Conservation (phyloP, 1,284 basidiomycete genomes). For the Fomitiporia mediterranea region DNA sequence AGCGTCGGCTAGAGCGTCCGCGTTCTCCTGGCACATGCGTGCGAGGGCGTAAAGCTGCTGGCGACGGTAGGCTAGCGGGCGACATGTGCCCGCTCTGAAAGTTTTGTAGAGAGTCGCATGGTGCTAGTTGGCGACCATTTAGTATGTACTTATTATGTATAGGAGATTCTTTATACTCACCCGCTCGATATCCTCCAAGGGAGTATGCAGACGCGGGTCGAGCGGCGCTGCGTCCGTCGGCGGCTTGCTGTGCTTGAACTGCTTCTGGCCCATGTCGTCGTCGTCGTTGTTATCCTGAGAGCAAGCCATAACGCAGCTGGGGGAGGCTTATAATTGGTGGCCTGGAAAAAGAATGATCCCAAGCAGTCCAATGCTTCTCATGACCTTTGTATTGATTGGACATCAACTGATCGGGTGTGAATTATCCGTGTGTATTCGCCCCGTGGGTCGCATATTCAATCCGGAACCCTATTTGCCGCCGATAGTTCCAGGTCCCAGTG, state of each 20-base stretch:
- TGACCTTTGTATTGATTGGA: too few species aligned
- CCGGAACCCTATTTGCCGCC: too few species aligned
- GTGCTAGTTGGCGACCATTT: conserved; percentile 30
- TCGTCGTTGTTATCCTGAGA: not conserved
- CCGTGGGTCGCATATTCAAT: too few species aligned
- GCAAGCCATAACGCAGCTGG: not conserved
- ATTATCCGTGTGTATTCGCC: too few species aligned
- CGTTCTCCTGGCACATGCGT: conserved; percentile 58
- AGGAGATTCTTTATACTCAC: not conserved
- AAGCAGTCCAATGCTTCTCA: too few species aligned
- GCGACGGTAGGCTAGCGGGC: conserved; percentile 50
- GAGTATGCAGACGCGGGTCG: not conserved
- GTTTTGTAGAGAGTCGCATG: conserved; percentile 41
- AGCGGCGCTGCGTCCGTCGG: not conserved
- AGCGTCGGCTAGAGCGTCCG: conserved; percentile 42
- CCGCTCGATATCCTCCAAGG: conserved; percentile 1
- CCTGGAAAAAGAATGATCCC: not conserved
- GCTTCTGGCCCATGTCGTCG: not conserved
- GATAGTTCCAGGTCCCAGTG: too few species aligned
- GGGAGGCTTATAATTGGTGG: not conserved
- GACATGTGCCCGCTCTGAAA: conserved; percentile 49
- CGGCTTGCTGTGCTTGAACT: not conserved
- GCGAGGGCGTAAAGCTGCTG: conserved; percentile 61
- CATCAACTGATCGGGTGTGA: too few species aligned
- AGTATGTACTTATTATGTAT: not conserved